Evolutionary conservation across 495 filamentous ascomycete species (phyloP).

Genomic region (Aspergillus ostianus): DNA sequence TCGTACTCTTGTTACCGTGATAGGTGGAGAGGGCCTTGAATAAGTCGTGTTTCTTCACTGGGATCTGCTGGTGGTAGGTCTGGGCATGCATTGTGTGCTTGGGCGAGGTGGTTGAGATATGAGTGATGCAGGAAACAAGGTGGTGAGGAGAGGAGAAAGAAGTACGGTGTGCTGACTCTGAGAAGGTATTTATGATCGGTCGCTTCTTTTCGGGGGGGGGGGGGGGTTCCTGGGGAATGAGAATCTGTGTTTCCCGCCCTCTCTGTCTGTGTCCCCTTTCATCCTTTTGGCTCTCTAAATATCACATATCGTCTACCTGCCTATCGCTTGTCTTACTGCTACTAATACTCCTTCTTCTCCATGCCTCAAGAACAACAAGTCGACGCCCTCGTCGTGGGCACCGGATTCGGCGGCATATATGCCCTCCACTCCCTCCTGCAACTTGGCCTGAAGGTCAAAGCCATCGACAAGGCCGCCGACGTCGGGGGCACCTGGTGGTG

Average conservation of each 20-base stretch:
- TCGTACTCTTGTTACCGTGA: background rate
- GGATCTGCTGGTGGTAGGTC: background rate
- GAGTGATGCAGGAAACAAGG: too few relatives aligned
- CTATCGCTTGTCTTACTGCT: background rate
- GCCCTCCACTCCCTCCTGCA: slow-evolving; percentile 35
- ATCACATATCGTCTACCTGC: background rate
- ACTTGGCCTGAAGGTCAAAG: slow-evolving; percentile 33
- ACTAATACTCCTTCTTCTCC: background rate
- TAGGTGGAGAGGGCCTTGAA: background rate
- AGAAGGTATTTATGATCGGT: too few relatives aligned
- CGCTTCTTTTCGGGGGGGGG: too few relatives aligned
- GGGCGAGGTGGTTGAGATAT: too few relatives aligned
- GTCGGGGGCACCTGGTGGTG: slow-evolving; percentile 51
- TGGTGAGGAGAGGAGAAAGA: too few relatives aligned
- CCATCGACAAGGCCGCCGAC: slow-evolving; percentile 44
- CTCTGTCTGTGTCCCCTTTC: too few relatives aligned
- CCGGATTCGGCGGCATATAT: slow-evolving; percentile 47
- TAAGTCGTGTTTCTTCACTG: background rate
- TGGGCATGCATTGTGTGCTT: too few relatives aligned
- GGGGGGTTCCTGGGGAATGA: too few relatives aligned
- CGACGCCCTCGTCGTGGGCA: slow-evolving; percentile 54
- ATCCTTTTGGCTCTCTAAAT: background rate
- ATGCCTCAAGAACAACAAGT: slow-evolving; percentile 24
- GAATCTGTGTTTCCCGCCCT: too few relatives aligned
- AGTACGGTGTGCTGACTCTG: too few relatives aligned